These are phyloP conservation scores for Phaeosphaeria sp. DNA, from an alignment of 2,329 filamentous ascomycete genomes.

Conservation along the genomic window DNA sequence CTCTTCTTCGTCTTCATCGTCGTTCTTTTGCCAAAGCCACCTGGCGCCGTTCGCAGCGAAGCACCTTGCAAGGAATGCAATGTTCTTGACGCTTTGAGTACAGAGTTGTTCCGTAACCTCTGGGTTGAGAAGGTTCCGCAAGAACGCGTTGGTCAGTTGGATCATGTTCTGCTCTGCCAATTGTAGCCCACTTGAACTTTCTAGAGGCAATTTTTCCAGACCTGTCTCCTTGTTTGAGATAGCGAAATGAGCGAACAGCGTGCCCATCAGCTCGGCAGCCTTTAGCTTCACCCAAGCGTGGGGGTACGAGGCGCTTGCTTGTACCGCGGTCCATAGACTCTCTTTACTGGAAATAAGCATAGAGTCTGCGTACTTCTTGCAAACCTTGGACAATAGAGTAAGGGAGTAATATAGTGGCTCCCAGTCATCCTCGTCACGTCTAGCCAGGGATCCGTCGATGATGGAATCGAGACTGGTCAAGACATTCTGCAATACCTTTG, in stretches of 20 bases:
- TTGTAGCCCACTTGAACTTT: constrained; percentile 73
- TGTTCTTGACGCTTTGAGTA: constrained; percentile 77
- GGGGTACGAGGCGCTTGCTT: constrained; percentile 72
- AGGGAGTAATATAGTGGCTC: constrained; percentile 78
- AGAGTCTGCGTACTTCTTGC: constrained; percentile 68
- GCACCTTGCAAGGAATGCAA: constrained; percentile 78
- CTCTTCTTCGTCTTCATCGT: constrained; percentile 47
- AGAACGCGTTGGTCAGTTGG: constrained; percentile 62
- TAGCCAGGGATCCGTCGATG: constrained; percentile 56
- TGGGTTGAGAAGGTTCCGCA: constrained; percentile 66
- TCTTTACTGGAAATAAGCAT: constrained; percentile 67
- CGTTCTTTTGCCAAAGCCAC: constrained; percentile 54
- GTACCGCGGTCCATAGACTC: constrained; percentile 74
- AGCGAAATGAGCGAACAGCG: constrained; percentile 82
- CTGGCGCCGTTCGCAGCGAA: constrained; percentile 64
- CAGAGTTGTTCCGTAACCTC: constrained; percentile 77
- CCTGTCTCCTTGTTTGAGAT: constrained; percentile 63
- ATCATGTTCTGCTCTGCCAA: constrained; percentile 71
- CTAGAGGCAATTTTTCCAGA: constrained; percentile 65
- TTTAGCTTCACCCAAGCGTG: constrained; percentile 78
- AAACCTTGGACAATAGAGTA: constrained; percentile 71
- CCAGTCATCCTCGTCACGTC: constrained; percentile 66
- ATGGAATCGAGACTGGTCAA: constrained; percentile 58
- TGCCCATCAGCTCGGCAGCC: constrained; percentile 74
- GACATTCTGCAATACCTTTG: constrained; percentile 71